Conservation (phyloP, 2,329 filamentous ascomycete species). For the Epichloe hybrida region DNA sequence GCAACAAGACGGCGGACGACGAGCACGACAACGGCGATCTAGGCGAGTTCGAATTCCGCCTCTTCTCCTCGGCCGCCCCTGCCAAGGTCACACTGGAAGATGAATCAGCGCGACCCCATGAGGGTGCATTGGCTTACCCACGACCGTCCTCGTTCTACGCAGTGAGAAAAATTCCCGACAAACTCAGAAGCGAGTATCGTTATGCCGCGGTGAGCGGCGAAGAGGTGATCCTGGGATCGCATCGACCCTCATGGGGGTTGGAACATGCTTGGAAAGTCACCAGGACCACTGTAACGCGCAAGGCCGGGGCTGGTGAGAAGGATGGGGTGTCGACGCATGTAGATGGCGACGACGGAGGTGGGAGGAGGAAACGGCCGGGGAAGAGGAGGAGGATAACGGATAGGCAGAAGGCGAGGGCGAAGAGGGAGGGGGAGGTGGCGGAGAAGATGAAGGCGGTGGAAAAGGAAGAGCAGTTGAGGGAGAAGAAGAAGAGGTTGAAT, state of each 20-base stretch:
- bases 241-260: conserved; percentile 38
- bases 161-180: conserved; percentile 22
- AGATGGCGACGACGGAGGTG: conserved; percentile 9
- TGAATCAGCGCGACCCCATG: conserved; percentile 23
- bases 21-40: conserved; percentile 15
- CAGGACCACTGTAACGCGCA: conserved; percentile 25
- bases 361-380: conserved; percentile 33
- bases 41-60: conserved; percentile 39
- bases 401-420: conserved; percentile 30
- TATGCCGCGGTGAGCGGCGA: conserved; percentile 37
- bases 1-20: conserved; percentile 9
- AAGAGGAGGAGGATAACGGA: conserved; percentile 45
- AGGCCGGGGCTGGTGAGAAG: conserved; percentile 5
- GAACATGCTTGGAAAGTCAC: conserved; percentile 48
- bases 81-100: conserved; percentile 38
- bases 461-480: conserved; percentile 43
- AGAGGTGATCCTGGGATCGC: conserved; percentile 33
- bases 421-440: conserved; percentile 24
- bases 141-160: conserved; percentile 38
- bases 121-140: conserved; percentile 20
- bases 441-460: conserved; percentile 25
- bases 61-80: conserved; percentile 37
- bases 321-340: background rate
- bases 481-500: conserved; percentile 51
- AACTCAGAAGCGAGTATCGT: conserved; percentile 26